Evolutionary conservation across 495 filamentous ascomycete genomes (phyloP), one percentile per base, ranked within the genome.

Genomic region (Penicillium diatomitis): DNA sequence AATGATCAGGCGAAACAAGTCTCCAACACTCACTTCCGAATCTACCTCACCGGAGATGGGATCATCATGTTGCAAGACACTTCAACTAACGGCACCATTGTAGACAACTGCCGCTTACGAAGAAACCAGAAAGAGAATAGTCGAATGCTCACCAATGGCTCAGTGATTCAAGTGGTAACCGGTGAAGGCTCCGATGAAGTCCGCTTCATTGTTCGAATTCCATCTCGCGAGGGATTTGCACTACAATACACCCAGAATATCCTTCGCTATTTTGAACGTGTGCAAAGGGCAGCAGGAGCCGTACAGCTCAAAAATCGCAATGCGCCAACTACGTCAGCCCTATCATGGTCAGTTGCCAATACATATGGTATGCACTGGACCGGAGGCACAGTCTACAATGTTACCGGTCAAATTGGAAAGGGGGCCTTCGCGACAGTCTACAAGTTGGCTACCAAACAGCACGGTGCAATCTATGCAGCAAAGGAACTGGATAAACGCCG

Each of bases 361-460:
- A 57, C 66, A 3, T 73, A 74, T 53, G 79, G 76, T 12, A 78
- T 82, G 76, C 72, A 86, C 46, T 97, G 90, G 92, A 77, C 80
- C 47, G 92, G 90, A 9, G 85, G 86, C 2, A 66, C 79, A 3
- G 83, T 79, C 50, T 98, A 96, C 66, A 94, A 92, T 57, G 79
- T 88, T 3, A 77, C 86, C 6, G 80, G 81, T 29, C 74, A 80
- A 35, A 85, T 98, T 46, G 92, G 94, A 20, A 88, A 89, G 58
- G 92, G 92, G 6, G 89, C 94, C 4, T 97, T 97, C 68, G 94
- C 92, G 34, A 87, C 80, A 0, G 92, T 98, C 0, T 88, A 94
- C 62, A 86, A 87, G 63, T 73, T 94, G 10, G 86, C 91, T 2
- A 81, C 81, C 32, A 88, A 84, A 61, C 81, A 80, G 49, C 82